Percentiles rank a stretch among this genome's conserved stretches.
Evolutionary conservation across 495 filamentous ascomycete genomes (phyloP).

Genomic region (Talaromyces trachyspermus): DNA sequence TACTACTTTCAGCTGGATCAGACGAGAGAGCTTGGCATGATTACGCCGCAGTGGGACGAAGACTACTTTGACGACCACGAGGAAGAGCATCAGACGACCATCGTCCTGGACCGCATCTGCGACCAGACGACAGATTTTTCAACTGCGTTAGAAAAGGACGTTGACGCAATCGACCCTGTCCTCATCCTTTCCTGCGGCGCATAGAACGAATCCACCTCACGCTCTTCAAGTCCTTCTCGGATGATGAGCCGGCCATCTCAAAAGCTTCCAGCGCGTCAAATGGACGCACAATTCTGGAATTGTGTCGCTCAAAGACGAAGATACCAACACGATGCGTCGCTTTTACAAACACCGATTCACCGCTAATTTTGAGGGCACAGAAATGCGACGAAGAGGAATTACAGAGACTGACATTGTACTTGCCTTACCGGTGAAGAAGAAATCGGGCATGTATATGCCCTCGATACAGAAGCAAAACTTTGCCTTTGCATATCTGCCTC

Average conservation of each 20-base stretch:
- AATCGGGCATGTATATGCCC: background rate
- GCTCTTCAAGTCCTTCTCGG: background rate
- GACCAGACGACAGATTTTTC: conserved; percentile 3
- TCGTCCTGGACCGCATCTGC: conserved; percentile 4
- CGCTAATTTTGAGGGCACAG: background rate
- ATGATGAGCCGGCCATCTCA: conserved; percentile 1
- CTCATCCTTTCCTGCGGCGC: conserved; percentile 4
- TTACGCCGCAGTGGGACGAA: conserved; percentile 5
- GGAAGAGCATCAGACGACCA: conserved; percentile 5
- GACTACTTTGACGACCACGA: conserved; percentile 1
- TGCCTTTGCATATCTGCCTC: conserved; percentile 6
- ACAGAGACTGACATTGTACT: conserved; percentile 2
- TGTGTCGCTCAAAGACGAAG: conserved; percentile 4
- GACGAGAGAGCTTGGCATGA: conserved; percentile 3
- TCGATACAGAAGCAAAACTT: background rate
- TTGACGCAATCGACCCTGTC: conserved; percentile 1
- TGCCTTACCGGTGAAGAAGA: background rate
- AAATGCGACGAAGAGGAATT: conserved; percentile 4
- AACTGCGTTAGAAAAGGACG: conserved; percentile 2
- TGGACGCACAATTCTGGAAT: conserved; percentile 1
- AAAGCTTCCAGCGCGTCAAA: conserved; percentile 3
- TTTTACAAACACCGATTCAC: conserved; percentile 2
- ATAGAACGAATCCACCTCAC: conserved; percentile 3
- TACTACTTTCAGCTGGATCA: conserved; percentile 6
- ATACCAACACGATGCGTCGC: background rate